Conservation (phyloP, 257 asterid species). For the Handroanthus guayacan region DNA sequence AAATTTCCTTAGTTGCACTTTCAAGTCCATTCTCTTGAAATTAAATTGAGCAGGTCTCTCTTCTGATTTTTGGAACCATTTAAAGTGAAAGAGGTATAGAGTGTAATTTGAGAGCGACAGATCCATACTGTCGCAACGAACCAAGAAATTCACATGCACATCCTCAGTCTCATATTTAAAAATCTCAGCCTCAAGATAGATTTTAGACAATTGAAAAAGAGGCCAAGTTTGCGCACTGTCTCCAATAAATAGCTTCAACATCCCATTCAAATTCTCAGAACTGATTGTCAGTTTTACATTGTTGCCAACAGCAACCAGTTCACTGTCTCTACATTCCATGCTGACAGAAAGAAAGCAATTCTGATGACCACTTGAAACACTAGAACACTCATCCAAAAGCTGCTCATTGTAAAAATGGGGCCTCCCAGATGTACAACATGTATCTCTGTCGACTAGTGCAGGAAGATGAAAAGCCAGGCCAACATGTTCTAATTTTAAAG, state of each 20-base stretch:
- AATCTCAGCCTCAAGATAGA: slow-evolving; percentile 65
- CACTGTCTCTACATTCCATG: slow-evolving; percentile 57
- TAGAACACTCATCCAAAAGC: slow-evolving; percentile 45
- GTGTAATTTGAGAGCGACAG: slow-evolving; percentile 74
- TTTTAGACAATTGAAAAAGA: slow-evolving; percentile 70
- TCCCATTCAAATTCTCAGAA: slow-evolving; percentile 63
- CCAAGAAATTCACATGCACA: slow-evolving; percentile 50
- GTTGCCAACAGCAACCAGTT: slow-evolving; percentile 61
- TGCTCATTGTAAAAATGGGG: slow-evolving; percentile 40
- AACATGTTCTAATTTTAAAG: slow-evolving; percentile 59
- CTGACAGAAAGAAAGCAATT: slow-evolving; percentile 61
- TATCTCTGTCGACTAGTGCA: slow-evolving; percentile 51
- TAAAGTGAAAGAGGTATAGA: slow-evolving; percentile 57
- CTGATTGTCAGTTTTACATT: slow-evolving; percentile 52
- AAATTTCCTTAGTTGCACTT: slow-evolving; percentile 62
- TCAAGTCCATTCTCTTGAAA: slow-evolving; percentile 57
- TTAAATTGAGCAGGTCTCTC: slow-evolving; percentile 52
- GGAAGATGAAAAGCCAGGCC: slow-evolving; percentile 70
- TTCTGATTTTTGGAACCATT: slow-evolving; percentile 60
- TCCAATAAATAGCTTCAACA: slow-evolving; percentile 56
- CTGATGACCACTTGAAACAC: slow-evolving; percentile 48
- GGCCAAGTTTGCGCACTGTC: slow-evolving; percentile 64
- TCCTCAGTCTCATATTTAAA: slow-evolving; percentile 47
- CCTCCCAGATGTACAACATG: slow-evolving; percentile 43
- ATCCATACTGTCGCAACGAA: slow-evolving; percentile 67